These are phyloP conservation scores for Fomitopsis palustris DNA, from an alignment of 1,284 basidiomycete genomes.

Conservation along the genomic window DNA sequence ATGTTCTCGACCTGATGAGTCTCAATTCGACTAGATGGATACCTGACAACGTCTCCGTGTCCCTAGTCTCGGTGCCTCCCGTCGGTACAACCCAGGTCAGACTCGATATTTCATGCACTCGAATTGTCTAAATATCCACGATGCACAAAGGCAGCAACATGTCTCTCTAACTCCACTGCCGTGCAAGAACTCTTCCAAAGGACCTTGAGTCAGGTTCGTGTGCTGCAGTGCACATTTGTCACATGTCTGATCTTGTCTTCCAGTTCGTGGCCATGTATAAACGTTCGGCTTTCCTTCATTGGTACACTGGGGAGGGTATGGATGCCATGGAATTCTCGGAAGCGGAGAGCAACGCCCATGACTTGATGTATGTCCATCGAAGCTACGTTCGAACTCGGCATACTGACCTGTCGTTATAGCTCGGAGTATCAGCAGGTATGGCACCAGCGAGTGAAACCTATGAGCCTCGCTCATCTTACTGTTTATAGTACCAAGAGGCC, in stretches of 20 bases:
- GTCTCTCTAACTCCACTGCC: conserved; percentile 82
- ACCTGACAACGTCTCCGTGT: conserved; percentile 79
- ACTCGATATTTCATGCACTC: not conserved
- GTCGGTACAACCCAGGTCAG: conserved; percentile 68
- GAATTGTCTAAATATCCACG: not conserved
- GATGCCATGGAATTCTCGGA: conserved; percentile 92
- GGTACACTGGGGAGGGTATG: conserved; percentile 93
- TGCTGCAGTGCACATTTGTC: not conserved
- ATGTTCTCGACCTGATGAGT: not conserved
- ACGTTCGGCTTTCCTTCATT: conserved; percentile 84
- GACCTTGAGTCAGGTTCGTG: conserved; percentile 56
- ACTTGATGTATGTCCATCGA: conserved; percentile 63
- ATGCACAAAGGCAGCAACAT: conserved; percentile 58
- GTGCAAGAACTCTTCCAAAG: conserved; percentile 92
- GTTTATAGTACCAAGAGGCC: conserved; percentile 62
- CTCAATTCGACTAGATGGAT: conserved; percentile 60
- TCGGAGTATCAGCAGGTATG: conserved; percentile 70
- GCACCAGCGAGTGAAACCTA: not conserved
- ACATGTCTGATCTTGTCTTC: not conserved
- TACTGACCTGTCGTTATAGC: conserved; percentile 38
- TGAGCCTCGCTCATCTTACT: conserved; percentile 6
- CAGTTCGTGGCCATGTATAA: conserved; percentile 83
- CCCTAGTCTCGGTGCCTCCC: conserved; percentile 81
- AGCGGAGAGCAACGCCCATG: conserved; percentile 80
- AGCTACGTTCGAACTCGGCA: conserved; percentile 3